Evolutionary conservation across 495 filamentous ascomycete genomes (phyloP), one percentile per base, ranked within the genome.

Genomic region (Trypethelium eluteriae): DNA sequence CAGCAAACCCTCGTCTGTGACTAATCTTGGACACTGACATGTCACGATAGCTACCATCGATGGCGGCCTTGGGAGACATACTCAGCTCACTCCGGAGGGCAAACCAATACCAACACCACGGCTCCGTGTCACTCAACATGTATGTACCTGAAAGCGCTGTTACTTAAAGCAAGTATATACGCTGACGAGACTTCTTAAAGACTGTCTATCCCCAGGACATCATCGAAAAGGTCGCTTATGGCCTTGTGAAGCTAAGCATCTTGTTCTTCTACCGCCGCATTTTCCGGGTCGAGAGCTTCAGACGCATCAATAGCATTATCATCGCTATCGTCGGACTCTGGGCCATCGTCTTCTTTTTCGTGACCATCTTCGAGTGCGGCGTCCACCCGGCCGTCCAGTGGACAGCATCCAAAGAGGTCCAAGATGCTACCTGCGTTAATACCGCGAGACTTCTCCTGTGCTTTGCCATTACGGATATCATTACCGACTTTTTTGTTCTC

Each of bases 401-500:
- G 53, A 18, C 53, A 34, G 18, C 11, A 36, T 7, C n/a, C 53
- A 59, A 59, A 14, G 53, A 3, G 14, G 53, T 18, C 18, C 53
- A 59, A 36, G 53, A 59, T 59, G 64, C 64, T 18, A 57, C 47
- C 9, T 66, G 64, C 32, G 39, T 66, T 39, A 18, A 66, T 32
- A 62, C 32, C 3, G 35, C 35, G 16, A 36, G 12, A n/a, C 39
- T 66, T 34, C 57, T 50, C 34, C 36, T 66, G 2, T 50, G 38
- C 6, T 66, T 59, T 46, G 64, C 64, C 9, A 61, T 61, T 18
- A 61, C 47, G 9, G 57, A 66, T 39, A 32, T 66, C 49, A 38
- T 61, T 50, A 66, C 46, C 50, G 64, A 66, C 18, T 50, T 66
- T 25, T 50, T 66, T 46, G 64, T 66, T 11, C 49, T 66, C 3